phyloP scores from a whole-genome alignment of 2,329 filamentous ascomycete species.

The Hypoxylon sp. region DNA sequence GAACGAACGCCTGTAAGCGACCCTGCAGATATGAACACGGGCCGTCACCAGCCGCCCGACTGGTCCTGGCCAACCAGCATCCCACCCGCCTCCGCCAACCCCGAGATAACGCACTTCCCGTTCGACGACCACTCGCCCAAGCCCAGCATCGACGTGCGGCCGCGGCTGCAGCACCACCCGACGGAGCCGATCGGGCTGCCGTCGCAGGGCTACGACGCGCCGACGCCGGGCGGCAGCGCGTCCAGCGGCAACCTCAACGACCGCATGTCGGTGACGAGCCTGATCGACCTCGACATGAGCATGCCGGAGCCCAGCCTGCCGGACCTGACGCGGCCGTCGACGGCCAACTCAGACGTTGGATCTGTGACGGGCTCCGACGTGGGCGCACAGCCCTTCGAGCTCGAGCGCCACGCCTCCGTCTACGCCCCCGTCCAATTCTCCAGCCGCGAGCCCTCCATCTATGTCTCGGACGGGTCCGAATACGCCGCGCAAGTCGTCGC shows the following conservation, averaged over 20 bases:
- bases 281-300: conserved; percentile 65
- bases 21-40: conserved; percentile 61
- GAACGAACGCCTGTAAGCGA: conserved; percentile 64
- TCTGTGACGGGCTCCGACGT: conserved; percentile 65
- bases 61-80: conserved; percentile 67
- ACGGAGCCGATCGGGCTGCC: conserved; percentile 57
- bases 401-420: conserved; percentile 68
- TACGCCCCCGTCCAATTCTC: conserved; percentile 53
- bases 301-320: conserved; percentile 58
- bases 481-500: conserved; percentile 50
- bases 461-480: conserved; percentile 66
- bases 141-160: conserved; percentile 49
- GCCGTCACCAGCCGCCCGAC: conserved; percentile 60
- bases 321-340: conserved; percentile 63
- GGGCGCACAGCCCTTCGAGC: conserved; percentile 65
- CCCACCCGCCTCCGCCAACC: conserved; percentile 60
- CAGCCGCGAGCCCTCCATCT: conserved; percentile 65
- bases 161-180: conserved; percentile 57
- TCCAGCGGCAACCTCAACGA: conserved; percentile 48
- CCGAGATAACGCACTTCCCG: conserved; percentile 61
- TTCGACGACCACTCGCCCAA: conserved; percentile 47
- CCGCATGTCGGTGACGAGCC: conserved; percentile 52
- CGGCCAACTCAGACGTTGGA: conserved; percentile 65
- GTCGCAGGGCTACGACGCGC: conserved; percentile 53
- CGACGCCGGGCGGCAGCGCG: conserved; percentile 50